A percentile compares a stretch with the other conserved stretches of the same genome.
These are phyloP conservation scores for Suillus tomentosus DNA, from an alignment of 768 basidiomycete species.

Conservation along the genomic window DNA sequence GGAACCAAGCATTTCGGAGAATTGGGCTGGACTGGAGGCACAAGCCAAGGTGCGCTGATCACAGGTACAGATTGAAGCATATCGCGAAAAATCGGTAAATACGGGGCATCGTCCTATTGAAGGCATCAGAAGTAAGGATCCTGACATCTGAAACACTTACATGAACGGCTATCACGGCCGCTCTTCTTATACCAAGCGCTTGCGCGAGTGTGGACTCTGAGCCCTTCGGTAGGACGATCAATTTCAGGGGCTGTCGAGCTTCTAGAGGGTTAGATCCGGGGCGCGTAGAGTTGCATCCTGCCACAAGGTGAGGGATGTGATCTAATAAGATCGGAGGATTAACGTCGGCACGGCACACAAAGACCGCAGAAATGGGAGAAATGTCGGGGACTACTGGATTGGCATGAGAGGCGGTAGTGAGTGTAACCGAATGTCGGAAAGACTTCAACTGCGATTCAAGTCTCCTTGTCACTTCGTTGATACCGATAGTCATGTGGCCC, in stretches of 20 bases:
- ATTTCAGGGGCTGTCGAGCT: conserved; percentile 42
- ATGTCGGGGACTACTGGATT: conserved; percentile 4
- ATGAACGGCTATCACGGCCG: conserved; percentile 57
- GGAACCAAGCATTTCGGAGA: conserved; percentile 46
- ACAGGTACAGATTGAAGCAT: conserved; percentile 54
- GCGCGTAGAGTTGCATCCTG: conserved; percentile 64
- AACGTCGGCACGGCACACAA: conserved; percentile 76
- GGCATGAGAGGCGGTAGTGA: not conserved
- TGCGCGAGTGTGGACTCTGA: conserved; percentile 64
- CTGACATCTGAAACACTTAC: conserved; percentile 44
- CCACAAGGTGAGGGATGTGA: conserved; percentile 77
- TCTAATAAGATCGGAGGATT: conserved; percentile 71
- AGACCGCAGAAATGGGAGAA: conserved; percentile 43
- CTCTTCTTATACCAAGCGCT: conserved; percentile 64
- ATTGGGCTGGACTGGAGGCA: conserved; percentile 24
- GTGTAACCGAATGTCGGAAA: conserved; percentile 21
- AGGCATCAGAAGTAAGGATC: conserved; percentile 1
- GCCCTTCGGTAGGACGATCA: conserved; percentile 67
- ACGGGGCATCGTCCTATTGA: conserved; percentile 36
- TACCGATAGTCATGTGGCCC: conserved; percentile 58
- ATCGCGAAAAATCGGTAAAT: conserved; percentile 35
- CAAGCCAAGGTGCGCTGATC: conserved; percentile 68
- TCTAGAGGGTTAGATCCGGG: conserved; percentile 12
- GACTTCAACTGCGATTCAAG: conserved; percentile 56
- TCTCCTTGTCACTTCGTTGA: conserved; percentile 69